Conservation (phyloP, 495 filamentous ascomycete genomes). For the Tuber calosporum region DNA sequence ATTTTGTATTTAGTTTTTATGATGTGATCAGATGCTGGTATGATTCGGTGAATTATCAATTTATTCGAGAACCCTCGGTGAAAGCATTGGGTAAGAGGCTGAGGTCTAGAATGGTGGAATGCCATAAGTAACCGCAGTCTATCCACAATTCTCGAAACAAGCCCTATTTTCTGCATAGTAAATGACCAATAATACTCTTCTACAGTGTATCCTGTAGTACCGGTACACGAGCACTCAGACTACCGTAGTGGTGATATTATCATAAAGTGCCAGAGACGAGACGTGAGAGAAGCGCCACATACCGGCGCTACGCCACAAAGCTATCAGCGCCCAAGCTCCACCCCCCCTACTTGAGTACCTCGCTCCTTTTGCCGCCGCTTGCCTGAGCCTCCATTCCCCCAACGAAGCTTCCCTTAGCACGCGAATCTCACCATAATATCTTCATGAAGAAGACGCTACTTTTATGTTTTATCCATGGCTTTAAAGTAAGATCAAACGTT, state of each 20-base stretch:
- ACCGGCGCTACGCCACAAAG: background rate
- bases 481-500: conserved; percentile 60
- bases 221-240: too few relatives aligned
- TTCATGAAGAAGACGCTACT: conserved; percentile 71
- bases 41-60: too few relatives aligned
- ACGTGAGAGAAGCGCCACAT: background rate
- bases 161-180: background rate
- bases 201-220: background rate
- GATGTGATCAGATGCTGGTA: background rate
- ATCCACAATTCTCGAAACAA: background rate
- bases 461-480: conserved; percentile 91
- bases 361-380: background rate
- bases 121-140: background rate
- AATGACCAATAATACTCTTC: background rate
- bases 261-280: too few relatives aligned
- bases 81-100: background rate
- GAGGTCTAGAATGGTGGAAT: background rate
- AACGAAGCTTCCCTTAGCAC: background rate
- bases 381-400: background rate
- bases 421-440: background rate
- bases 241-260: too few relatives aligned
- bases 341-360: background rate
- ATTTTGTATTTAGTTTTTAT: conserved; percentile 1
- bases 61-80: too few relatives aligned
- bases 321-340: background rate